Evolutionary conservation across 2,329 filamentous ascomycete genomes (phyloP), one percentile per base, ranked within the genome.

Genomic region (Trichoderma gracile): DNA sequence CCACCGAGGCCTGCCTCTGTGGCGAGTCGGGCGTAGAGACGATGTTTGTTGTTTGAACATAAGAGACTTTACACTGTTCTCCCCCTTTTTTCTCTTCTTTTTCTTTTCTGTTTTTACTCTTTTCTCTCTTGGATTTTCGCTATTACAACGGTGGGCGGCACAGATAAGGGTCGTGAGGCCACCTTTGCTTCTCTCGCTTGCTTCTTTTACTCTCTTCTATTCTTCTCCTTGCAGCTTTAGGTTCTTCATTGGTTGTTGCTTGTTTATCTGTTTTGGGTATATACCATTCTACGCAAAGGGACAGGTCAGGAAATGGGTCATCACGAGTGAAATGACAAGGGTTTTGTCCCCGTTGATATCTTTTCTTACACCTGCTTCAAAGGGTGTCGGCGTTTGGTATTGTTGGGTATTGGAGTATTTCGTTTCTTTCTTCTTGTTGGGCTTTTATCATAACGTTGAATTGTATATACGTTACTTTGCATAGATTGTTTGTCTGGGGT

Each of bases 1-100:
- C 74, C 77, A 45, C 78, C 79, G 63, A 77, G 82, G 58, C 76
- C 77, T 63, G 75, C 79, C 12, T 84, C 82, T 19, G 79, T 84
- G 45, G 74, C 79, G 54, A 78, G 79, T 68, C 78, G 81, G 60
- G 81, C 77, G 52, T 84, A 79, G 75, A 65, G 30, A 54, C 3
- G 38, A 25, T 1, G 4, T 17, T 19, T 12, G 2, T 27, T 5
- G 3, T 14, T 38, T 14, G n/a, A n/a, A n/a, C n/a, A n/a, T n/a
- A 8, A 52, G 27, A 3, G 15, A 3, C 15, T 21, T 33, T 6
- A 45, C n/a, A n/a, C 43, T 19, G 2, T 33, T 19, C 12, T 33
- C 4, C 6, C 21, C 14, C 27, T 42, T 7, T 33, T 10, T 14
- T 42, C 15, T 17, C 38, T 10, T 42, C 19, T 5, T 46, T 46